phyloP scores from a whole-genome alignment of 352 stramenopile species.

The Phytopythium aichiense region DNA sequence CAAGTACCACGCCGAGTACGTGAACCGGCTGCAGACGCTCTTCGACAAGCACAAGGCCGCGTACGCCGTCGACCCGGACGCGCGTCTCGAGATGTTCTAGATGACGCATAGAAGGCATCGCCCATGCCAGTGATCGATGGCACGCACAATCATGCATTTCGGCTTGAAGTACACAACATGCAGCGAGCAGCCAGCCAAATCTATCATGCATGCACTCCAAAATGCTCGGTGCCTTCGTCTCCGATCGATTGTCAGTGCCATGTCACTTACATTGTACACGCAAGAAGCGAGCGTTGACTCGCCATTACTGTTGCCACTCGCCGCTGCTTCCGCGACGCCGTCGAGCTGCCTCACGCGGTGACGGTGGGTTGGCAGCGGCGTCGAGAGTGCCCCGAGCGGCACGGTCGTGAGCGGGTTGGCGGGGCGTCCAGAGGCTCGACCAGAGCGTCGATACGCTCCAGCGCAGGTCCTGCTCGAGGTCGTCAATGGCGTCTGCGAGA shows the following conservation, averaged over 20 bases:
- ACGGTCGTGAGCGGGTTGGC: constrained; percentile 5
- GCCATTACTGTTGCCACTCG: background rate
- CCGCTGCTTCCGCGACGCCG: background rate
- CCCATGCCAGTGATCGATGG: background rate
- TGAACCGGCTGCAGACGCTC: constrained; percentile 71
- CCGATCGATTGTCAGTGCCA: background rate
- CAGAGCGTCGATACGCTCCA: constrained; percentile 38
- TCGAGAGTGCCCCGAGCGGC: background rate
- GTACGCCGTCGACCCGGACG: constrained; percentile 66
- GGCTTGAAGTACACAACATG: background rate
- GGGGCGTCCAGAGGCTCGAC: constrained; percentile 19
- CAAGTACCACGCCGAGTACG: constrained; percentile 89
- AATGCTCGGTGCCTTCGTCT: background rate
- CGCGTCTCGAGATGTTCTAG: constrained; percentile 52
- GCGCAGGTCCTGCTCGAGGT: constrained; percentile 32
- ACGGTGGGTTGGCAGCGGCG: background rate
- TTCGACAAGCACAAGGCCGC: constrained; percentile 86
- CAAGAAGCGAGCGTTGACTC: background rate
- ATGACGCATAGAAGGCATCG: background rate
- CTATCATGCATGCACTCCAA: background rate
- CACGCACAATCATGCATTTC: background rate
- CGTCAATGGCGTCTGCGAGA: constrained; percentile 29
- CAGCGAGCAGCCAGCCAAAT: background rate
- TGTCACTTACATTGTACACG: background rate
- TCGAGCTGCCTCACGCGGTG: background rate